phyloP scores from a whole-genome alignment of 106 monocot genomes.

The Acorus calamus region DNA sequence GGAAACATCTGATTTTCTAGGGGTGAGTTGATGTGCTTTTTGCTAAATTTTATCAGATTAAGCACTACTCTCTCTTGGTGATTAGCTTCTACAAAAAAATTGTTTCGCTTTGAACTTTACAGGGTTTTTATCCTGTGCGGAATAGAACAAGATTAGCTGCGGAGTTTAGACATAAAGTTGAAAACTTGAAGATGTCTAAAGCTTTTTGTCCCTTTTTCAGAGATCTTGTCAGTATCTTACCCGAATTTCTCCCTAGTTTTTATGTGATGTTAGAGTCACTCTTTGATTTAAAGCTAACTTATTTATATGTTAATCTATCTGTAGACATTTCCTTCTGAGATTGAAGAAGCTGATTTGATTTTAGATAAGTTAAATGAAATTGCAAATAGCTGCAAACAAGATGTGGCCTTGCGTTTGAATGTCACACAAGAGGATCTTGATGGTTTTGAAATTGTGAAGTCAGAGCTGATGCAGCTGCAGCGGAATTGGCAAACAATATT shows the following conservation, averaged over 20 bases:
- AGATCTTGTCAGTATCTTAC: constrained; percentile 30
- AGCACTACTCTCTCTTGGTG: no score
- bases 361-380: constrained; percentile 30
- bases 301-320: constrained; percentile 4
- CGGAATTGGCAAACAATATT: constrained; percentile 71
- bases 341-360: constrained; percentile 42
- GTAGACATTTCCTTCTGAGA: constrained; percentile 56
- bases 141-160: constrained; percentile 48
- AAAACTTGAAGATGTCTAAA: constrained; percentile 29
- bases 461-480: constrained; percentile 31
- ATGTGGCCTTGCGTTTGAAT: constrained; percentile 9
- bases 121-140: constrained; percentile 87
- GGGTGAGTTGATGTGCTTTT: constrained; percentile 32
- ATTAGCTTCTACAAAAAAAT: no score
- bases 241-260: background rate
- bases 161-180: constrained; percentile 44
- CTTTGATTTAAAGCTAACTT: background rate
- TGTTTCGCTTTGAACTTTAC: background rate
- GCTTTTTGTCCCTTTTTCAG: constrained; percentile 22
- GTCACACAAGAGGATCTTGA: constrained; percentile 34
- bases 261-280: background rate
- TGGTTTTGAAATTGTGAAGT: constrained; percentile 34
- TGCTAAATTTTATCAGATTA: background rate
- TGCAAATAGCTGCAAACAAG: constrained; percentile 13
- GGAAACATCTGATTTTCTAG: constrained; percentile 90